Evolutionary conservation across 345 rosid genomes (phyloP).

Genomic region (Populus tremula): DNA sequence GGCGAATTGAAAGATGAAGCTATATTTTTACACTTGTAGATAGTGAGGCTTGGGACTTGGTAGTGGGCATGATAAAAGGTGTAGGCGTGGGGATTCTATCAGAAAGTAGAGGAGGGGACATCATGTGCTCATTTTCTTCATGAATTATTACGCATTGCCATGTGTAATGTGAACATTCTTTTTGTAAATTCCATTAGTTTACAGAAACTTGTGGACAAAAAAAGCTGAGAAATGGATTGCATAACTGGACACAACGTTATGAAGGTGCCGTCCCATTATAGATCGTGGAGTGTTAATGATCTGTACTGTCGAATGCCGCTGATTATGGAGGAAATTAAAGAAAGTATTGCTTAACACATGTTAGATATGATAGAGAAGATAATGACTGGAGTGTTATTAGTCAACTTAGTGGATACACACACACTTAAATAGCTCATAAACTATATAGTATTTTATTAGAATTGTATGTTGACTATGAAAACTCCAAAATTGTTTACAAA

Average conservation of each 20-base stretch:
- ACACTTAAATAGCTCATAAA: too few species aligned
- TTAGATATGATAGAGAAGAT: background rate
- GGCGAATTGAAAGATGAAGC: background rate
- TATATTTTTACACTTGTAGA: slow-evolving; percentile 24
- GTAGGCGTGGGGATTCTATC: slow-evolving; percentile 13
- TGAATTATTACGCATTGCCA: background rate
- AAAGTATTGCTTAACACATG: background rate
- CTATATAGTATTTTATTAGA: too few species aligned
- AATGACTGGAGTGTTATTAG: background rate
- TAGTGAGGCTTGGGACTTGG: background rate
- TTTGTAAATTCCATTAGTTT: too few species aligned
- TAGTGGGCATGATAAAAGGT: slow-evolving; percentile 3
- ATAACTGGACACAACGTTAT: slow-evolving; percentile 6
- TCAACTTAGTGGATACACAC: too few species aligned
- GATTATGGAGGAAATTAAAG: background rate
- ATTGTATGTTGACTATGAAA: too few species aligned
- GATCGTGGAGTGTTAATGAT: slow-evolving; percentile 17
- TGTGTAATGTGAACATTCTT: background rate
- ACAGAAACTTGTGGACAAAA: slow-evolving; percentile 16
- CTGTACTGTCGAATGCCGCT: background rate
- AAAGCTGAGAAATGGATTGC: slow-evolving; percentile 2
- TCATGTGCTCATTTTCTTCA: background rate
- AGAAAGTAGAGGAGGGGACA: slow-evolving; percentile 25
- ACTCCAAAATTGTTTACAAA: too few species aligned
- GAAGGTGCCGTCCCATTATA: slow-evolving; percentile 21